phyloP scores from a whole-genome alignment of 352 stramenopile species.

The Phytophthora cactorum region DNA sequence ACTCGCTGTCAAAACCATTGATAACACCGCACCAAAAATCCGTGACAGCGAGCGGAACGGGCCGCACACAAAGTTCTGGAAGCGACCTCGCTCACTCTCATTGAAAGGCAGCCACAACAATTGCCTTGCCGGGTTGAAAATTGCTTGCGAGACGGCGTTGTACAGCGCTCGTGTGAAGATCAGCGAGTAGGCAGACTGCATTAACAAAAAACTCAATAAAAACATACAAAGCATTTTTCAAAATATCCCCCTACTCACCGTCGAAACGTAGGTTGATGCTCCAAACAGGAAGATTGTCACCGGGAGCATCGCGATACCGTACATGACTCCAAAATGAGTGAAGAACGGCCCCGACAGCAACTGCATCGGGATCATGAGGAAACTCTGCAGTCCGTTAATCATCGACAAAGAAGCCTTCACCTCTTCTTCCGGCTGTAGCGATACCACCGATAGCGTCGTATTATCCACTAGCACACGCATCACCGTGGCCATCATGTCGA shows the following conservation, averaged over 20 bases:
- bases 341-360: constrained; percentile 80
- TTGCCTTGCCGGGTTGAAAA: constrained; percentile 88
- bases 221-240: not conserved
- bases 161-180: constrained; percentile 79
- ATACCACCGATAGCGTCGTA: constrained; percentile 78
- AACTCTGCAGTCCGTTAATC: constrained; percentile 87
- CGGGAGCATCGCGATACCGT: constrained; percentile 76
- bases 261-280: constrained; percentile 61
- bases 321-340: constrained; percentile 88
- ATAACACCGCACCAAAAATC: constrained; percentile 76
- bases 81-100: constrained; percentile 63
- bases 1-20: constrained; percentile 68
- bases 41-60: constrained; percentile 82
- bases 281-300: constrained; percentile 80
- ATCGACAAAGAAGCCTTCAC: constrained; percentile 77
- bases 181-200: constrained; percentile 57
- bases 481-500: constrained; percentile 82
- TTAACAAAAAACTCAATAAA: not conserved
- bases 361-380: constrained; percentile 90
- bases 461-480: constrained; percentile 87
- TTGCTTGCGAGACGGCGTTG: constrained; percentile 77
- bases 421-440: constrained; percentile 62
- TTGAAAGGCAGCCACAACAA: constrained; percentile 89
- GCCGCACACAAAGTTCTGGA: constrained; percentile 83
- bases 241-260: constrained; percentile 25